phyloP scores from a whole-genome alignment of 441 rosid species.

The Adansonia grandidieri region DNA sequence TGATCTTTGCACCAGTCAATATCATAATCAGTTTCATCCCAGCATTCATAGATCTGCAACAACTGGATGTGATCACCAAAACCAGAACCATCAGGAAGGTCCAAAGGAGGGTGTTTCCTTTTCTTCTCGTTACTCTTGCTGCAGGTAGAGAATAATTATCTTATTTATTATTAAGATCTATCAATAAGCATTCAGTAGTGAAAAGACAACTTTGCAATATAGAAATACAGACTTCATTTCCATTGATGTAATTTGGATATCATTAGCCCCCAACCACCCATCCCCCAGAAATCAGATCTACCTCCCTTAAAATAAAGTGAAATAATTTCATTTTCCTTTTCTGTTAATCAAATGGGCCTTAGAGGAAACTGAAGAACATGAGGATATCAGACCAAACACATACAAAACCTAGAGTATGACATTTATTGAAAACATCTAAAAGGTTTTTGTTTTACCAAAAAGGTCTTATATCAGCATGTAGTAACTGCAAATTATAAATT shows the following conservation, averaged over 20 bases:
- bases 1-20: constrained; percentile 81
- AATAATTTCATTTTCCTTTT: neutral
- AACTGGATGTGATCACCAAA: constrained; percentile 94
- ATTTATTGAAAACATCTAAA: neutral
- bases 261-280: constrained; percentile 9
- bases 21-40: constrained; percentile 74
- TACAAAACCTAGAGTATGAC: neutral
- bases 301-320: neutral
- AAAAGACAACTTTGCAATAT: neutral
- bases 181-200: neutral
- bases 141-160: constrained; percentile 31
- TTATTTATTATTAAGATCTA: constrained; percentile 10
- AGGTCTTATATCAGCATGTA: neutral
- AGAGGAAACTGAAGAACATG: neutral
- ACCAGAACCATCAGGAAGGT: constrained; percentile 94
- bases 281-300: neutral
- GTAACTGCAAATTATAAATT: neutral
- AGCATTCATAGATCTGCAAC: constrained; percentile 81
- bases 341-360: neutral
- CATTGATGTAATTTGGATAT: constrained; percentile 1
- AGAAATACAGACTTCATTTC: constrained; percentile 10
- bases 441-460: neutral
- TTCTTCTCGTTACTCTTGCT: constrained; percentile 76
- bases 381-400: neutral
- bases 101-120: constrained; percentile 64